A percentile compares a stretch with the other conserved stretches of the same genome.
Evolutionary conservation across 169 alveolate species (phyloP).

Genomic region (Neospora caninum): DNA sequence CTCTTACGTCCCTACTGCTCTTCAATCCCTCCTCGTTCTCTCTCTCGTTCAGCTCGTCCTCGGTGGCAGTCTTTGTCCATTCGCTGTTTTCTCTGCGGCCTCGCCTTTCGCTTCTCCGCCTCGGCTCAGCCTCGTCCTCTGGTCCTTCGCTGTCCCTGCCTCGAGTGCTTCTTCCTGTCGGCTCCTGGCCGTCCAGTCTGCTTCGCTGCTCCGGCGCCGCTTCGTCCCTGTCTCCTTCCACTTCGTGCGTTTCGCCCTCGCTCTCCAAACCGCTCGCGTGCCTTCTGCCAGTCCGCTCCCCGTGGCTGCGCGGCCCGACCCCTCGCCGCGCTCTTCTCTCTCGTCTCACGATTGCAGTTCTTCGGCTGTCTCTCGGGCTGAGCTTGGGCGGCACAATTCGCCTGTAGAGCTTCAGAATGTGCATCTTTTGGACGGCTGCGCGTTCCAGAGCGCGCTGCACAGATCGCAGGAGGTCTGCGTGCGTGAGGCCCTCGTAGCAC

Average conservation of each 20-base stretch:
- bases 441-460: background rate
- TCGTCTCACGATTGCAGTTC: background rate
- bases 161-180: no score
- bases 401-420: background rate
- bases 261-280: background rate
- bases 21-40: no score
- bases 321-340: background rate
- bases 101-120: background rate
- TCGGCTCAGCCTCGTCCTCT: background rate
- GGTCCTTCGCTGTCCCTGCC: background rate
- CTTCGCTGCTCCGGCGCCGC: no score
- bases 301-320: background rate
- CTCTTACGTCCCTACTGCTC: no score
- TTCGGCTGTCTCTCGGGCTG: background rate
- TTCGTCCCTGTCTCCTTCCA: no score
- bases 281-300: background rate
- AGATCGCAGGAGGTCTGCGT: slow-evolving; percentile 10
- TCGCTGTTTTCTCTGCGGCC: background rate
- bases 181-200: no score
- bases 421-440: background rate
- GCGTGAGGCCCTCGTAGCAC: slow-evolving; percentile 51
- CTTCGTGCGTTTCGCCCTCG: no score
- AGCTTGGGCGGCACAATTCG: background rate
- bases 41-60: no score
- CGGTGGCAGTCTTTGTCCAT: background rate